These are phyloP conservation scores for Camellia lanceoleosa DNA, from an alignment of 148 eudicot species.

Conservation along the genomic window DNA sequence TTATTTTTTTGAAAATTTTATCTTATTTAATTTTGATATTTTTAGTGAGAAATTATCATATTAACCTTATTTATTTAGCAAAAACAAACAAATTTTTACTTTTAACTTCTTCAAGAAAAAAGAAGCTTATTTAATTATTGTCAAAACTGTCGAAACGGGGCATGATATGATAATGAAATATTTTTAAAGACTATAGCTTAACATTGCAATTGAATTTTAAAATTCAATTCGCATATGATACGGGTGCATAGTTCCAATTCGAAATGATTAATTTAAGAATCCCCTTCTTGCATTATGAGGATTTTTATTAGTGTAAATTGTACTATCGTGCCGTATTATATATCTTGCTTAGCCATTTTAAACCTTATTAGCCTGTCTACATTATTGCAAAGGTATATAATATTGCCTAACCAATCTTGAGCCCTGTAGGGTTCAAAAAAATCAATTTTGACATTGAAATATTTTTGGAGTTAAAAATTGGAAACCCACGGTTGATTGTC, in stretches of 20 bases:
- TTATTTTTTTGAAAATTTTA: too few species aligned
- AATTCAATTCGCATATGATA: slow-evolving; percentile 6
- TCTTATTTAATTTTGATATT: too few species aligned
- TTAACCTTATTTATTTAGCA: too few species aligned
- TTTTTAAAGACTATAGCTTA: background rate
- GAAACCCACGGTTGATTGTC: slow-evolving; percentile 11
- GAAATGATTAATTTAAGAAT: background rate
- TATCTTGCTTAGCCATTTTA: background rate
- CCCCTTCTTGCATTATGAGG: background rate
- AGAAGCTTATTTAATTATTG: too few species aligned
- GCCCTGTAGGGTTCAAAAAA: background rate
- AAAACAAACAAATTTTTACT: too few species aligned
- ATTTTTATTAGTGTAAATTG: background rate
- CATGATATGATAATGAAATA: too few species aligned
- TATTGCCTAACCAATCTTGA: background rate
- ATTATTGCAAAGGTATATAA: background rate
- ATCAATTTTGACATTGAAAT: background rate
- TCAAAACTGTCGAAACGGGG: too few species aligned
- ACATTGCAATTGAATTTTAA: slow-evolving; percentile 7
- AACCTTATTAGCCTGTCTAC: background rate
- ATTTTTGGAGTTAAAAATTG: background rate
- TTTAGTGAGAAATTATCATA: too few species aligned
- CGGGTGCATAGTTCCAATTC: background rate
- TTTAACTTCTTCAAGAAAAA: too few species aligned
- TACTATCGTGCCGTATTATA: background rate